phyloP scores from a whole-genome alignment of 2,329 filamentous ascomycete species.

The Malbranchea zuffiana region DNA sequence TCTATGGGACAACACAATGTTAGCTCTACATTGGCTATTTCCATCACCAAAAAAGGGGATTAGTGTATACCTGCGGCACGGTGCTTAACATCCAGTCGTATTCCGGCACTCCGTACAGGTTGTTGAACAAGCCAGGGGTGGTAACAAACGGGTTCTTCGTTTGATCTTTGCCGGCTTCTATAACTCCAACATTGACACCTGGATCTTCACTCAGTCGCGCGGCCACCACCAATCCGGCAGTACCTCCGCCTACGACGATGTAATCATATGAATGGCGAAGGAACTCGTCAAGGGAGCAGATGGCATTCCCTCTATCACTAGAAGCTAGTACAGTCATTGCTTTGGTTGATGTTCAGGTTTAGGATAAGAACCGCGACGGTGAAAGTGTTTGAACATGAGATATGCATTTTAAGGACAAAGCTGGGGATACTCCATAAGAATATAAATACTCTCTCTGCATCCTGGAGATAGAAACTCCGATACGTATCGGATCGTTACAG shows the following conservation, averaged over 20 bases:
- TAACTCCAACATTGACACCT: conserved; percentile 32
- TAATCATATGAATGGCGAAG: conserved; percentile 7
- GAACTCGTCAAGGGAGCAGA: not conserved
- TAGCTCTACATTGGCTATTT: too few relatives aligned
- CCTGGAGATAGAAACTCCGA: too few relatives aligned
- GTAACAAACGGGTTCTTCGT: conserved; percentile 14
- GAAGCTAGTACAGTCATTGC: not conserved
- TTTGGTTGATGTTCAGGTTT: not conserved
- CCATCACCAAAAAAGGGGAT: too few relatives aligned
- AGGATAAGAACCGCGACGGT: not conserved
- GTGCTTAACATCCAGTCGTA: conserved; percentile 27
- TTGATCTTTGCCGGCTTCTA: conserved; percentile 39
- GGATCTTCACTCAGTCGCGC: conserved; percentile 32
- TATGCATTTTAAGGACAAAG: too few relatives aligned
- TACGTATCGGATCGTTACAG: too few relatives aligned
- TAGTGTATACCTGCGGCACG: conserved; percentile 21
- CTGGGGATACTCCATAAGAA: too few relatives aligned
- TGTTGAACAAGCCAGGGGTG: conserved; percentile 7
- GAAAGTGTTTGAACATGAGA: too few relatives aligned
- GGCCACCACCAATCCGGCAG: conserved; percentile 20
- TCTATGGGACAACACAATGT: too few relatives aligned
- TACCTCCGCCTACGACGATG: conserved; percentile 21
- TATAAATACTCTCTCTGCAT: too few relatives aligned
- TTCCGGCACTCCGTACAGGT: conserved; percentile 8
- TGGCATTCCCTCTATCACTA: not conserved